Conservation (phyloP, 768 basidiomycete genomes). For the Daedaleopsis nitida region DNA sequence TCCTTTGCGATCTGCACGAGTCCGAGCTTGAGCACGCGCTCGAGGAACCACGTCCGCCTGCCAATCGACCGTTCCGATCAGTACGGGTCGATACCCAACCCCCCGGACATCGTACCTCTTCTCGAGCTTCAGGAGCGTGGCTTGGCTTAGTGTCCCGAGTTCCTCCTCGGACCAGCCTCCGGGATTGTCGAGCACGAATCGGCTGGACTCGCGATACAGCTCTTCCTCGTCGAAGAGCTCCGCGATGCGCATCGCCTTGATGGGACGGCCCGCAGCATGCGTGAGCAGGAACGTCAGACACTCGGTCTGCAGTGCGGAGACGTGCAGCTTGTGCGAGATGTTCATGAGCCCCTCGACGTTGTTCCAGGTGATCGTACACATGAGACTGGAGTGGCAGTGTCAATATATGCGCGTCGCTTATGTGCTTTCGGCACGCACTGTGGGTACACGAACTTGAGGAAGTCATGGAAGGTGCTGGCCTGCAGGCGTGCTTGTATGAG, state of each 20-base stretch:
- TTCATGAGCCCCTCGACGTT: conserved; percentile 93
- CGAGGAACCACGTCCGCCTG: conserved; percentile 93
- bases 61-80: neutral
- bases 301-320: conserved; percentile 76
- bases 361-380: conserved; percentile 94
- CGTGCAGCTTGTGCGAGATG: conserved; percentile 86
- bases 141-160: conserved; percentile 75
- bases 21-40: conserved; percentile 90
- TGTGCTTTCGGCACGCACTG: conserved; percentile 50
- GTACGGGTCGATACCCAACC: neutral
- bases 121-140: conserved; percentile 87
- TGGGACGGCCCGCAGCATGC: conserved; percentile 89
- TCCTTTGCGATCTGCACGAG: conserved; percentile 88
- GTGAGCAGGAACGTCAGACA: conserved; percentile 88
- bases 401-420: conserved; percentile 2
- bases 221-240: conserved; percentile 91
- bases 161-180: conserved; percentile 84
- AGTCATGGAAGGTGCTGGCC: conserved; percentile 90
- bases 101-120: conserved; percentile 55
- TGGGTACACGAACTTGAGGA: conserved; percentile 91
- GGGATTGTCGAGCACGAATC: conserved; percentile 91
- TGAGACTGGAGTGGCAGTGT: conserved; percentile 49
- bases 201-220: conserved; percentile 85
- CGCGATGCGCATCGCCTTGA: conserved; percentile 91
- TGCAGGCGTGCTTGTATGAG: conserved; percentile 25